Conservation (phyloP, 1,284 basidiomycete genomes). For the Ganoderma multipileum region DNA sequence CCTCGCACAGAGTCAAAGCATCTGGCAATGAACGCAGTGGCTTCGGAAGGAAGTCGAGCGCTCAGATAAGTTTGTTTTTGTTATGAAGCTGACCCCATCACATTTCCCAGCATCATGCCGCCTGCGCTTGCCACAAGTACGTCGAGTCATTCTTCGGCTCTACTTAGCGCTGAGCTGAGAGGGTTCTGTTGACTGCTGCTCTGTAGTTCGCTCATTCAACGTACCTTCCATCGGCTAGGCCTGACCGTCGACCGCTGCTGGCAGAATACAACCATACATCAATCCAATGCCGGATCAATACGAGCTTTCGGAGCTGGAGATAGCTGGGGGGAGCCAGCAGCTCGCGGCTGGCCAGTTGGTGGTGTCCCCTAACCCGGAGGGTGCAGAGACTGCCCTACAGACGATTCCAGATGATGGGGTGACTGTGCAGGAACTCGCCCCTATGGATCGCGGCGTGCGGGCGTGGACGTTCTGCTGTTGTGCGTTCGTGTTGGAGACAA, state of each 20-base stretch:
- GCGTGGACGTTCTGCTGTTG: constrained; percentile 30
- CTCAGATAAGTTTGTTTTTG: too few relatives aligned
- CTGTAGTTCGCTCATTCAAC: neutral
- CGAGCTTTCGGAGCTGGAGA: neutral
- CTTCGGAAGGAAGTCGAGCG: too few relatives aligned
- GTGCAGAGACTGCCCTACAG: neutral
- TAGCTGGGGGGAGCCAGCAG: neutral
- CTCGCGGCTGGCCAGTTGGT: neutral
- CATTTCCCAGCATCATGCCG: neutral
- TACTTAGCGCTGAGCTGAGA: too few relatives aligned
- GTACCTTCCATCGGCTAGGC: neutral
- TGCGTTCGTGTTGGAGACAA: constrained; percentile 39
- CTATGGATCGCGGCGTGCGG: constrained; percentile 23
- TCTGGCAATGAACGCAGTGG: neutral
- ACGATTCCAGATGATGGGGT: neutral
- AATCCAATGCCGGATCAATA: neutral
- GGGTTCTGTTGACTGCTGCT: neutral
- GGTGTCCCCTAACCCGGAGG: neutral
- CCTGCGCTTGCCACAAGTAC: neutral
- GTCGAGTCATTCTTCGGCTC: neutral
- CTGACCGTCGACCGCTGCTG: neutral
- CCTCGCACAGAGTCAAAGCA: too few relatives aligned
- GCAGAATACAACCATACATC: neutral
- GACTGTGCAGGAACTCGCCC: constrained; percentile 27
- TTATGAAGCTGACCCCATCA: neutral